Evolutionary conservation across 352 stramenopile species (phyloP), one percentile per base, ranked within the genome.

Genomic region (Globisporangium emineosum): DNA sequence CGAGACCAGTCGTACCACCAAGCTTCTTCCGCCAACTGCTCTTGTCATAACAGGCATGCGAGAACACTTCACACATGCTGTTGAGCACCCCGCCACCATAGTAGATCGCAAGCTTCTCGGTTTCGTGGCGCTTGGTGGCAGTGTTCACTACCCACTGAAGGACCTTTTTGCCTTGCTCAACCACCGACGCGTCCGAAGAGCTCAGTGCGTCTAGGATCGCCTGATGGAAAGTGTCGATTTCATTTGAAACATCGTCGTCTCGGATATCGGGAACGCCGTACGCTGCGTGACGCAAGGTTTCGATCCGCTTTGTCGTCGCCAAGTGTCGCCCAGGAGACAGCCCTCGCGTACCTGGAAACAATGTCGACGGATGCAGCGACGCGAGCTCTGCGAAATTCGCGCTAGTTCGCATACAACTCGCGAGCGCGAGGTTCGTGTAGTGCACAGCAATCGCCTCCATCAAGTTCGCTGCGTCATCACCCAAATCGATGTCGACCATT

Each of bases 21-120:
- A 95, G 71, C 60, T 96, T 97, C 45, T 83, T 72, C 9, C 87
- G 81, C 89, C 89, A 97, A 35, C 78, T 91, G 35, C 69, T 77
- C 67, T 95, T 96, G 65, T 96, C 86, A 47, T 94, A 96, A 52
- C 87, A 97, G 2, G 81, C 83, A 29, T 96, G 89, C 17, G 79
- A 76, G 65, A 95, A 93, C 10, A 94, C 77, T 12, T 92, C 82
- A 45, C 84, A 93, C 57, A 94, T 79, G 12, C 62, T 78, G 59
- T 90, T 93, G 58, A 96, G 83, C 33, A 96, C 67, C 12, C 69
- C 86, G 10, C 88, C 88, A 3, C 78, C 81, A 23, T 78, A 65
- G 54, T 91, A 68, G n/a, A 86, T 67, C 47, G 81, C 80, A 15
- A 71, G 19, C 4, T 68, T 69, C 23, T 53, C 54, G 0, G 76